These are phyloP conservation scores for Murraya paniculata DNA, from an alignment of 345 rosid genomes.

Conservation along the genomic window DNA sequence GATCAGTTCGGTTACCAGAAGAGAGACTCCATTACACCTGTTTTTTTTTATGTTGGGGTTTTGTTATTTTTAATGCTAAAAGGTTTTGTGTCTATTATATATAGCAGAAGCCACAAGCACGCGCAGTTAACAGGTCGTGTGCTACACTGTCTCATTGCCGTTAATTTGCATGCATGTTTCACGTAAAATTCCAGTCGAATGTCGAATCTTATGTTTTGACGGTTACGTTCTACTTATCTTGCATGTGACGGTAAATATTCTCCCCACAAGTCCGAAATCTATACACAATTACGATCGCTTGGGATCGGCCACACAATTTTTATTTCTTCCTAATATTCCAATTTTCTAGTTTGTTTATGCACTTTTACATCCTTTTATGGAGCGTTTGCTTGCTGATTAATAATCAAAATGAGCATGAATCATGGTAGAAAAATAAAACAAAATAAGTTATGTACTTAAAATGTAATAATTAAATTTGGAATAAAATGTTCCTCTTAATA, in stretches of 20 bases:
- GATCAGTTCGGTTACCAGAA: neutral
- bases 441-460: too few species aligned
- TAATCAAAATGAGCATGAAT: too few species aligned
- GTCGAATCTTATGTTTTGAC: neutral
- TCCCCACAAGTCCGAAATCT: neutral
- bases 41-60: neutral
- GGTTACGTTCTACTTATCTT: neutral
- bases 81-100: too few species aligned
- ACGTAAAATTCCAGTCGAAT: constrained; percentile 5
- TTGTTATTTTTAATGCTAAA: neutral
- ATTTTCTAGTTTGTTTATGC: neutral
- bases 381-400: too few species aligned
- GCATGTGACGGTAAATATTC: constrained; percentile 8
- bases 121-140: constrained; percentile 18
- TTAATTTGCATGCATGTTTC: constrained; percentile 27
- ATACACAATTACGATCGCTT: neutral
- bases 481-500: too few species aligned
- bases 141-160: constrained; percentile 5
- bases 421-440: rapidly evolving
- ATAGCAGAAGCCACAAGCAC: neutral
- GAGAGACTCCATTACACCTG: neutral
- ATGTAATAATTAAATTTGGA: rapidly evolving
- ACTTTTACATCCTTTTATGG: neutral
- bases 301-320: neutral
- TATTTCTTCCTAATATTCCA: neutral